Evolutionary conservation across 768 basidiomycete genomes (phyloP).

Genomic region (Tulasnella sp.): DNA sequence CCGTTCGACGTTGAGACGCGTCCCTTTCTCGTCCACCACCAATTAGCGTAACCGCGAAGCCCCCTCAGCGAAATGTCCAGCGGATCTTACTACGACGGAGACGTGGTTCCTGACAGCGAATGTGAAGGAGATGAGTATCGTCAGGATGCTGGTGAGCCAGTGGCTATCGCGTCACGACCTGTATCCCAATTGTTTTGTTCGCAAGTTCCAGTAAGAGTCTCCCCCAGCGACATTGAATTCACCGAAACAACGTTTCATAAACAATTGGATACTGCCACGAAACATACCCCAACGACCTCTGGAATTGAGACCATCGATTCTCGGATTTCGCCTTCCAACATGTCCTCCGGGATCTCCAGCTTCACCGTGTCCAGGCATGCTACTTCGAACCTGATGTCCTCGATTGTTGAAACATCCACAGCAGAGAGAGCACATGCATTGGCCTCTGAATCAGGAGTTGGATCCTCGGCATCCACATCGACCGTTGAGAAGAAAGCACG

Average conservation of each 20-base stretch:
- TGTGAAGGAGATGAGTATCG: constrained; percentile 13
- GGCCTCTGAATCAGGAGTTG: not conserved
- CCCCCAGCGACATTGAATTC: too few species aligned
- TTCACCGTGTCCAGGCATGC: too few species aligned
- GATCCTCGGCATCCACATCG: not conserved
- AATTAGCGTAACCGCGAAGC: not conserved
- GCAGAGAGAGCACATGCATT: too few species aligned
- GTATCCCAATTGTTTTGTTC: not conserved
- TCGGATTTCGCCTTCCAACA: too few species aligned
- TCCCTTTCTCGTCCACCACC: not conserved
- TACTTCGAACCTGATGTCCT: not conserved
- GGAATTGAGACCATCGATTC: not conserved
- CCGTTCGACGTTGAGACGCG: not conserved
- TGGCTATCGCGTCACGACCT: not conserved
- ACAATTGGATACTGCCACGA: too few species aligned
- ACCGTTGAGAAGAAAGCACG: not conserved
- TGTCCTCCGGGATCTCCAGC: too few species aligned
- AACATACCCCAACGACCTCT: too few species aligned
- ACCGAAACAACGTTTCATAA: too few species aligned
- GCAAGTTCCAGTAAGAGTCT: not conserved
- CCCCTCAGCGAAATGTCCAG: not conserved
- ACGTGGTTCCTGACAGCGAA: constrained; percentile 19
- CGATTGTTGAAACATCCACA: too few species aligned
- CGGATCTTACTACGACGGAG: constrained; percentile 7
- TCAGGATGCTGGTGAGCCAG: not conserved